These are phyloP conservation scores for Periconia sp. DNA, from an alignment of 2,329 filamentous ascomycete species.

Conservation along the genomic window DNA sequence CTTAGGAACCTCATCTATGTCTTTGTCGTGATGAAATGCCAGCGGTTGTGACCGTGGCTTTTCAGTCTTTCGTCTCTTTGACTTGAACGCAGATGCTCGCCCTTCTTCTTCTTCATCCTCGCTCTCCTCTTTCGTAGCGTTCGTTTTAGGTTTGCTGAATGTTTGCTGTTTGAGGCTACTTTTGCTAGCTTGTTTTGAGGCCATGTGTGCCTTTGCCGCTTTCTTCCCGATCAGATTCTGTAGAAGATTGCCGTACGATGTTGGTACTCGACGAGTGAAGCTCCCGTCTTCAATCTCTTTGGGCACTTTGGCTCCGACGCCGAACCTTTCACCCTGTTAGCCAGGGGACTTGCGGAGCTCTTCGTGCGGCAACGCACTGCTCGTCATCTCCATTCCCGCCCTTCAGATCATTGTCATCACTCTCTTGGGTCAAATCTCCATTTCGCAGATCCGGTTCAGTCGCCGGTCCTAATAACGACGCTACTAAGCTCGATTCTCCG, in stretches of 20 bases:
- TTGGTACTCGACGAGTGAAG: constrained; percentile 42
- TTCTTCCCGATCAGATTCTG: constrained; percentile 52
- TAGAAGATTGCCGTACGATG: constrained; percentile 52
- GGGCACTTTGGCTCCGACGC: constrained; percentile 45
- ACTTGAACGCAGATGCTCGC: constrained; percentile 40
- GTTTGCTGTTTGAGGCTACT: constrained; percentile 29
- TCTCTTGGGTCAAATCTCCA: constrained; percentile 51
- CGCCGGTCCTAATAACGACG: constrained; percentile 62
- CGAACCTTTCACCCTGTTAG: constrained; percentile 36
- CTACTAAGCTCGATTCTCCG: constrained; percentile 59
- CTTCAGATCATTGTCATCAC: constrained; percentile 60
- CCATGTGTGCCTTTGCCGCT: constrained; percentile 42
- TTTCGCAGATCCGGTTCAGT: constrained; percentile 45
- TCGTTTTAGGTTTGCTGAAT: constrained; percentile 20
- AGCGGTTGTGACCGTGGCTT: too few relatives aligned
- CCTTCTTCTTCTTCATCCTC: constrained; percentile 50
- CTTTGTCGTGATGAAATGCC: too few relatives aligned
- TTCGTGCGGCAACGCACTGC: constrained; percentile 49
- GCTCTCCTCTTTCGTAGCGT: constrained; percentile 30
- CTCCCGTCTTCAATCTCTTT: constrained; percentile 45
- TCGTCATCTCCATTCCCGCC: constrained; percentile 61
- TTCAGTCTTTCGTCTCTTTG: constrained; percentile 12
- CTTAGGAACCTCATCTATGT: too few relatives aligned
- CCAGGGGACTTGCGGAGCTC: not conserved
- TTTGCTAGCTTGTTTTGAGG: constrained; percentile 29